Conservation (phyloP, 2,329 filamentous ascomycete species). For the Tolypocladium sp. region DNA sequence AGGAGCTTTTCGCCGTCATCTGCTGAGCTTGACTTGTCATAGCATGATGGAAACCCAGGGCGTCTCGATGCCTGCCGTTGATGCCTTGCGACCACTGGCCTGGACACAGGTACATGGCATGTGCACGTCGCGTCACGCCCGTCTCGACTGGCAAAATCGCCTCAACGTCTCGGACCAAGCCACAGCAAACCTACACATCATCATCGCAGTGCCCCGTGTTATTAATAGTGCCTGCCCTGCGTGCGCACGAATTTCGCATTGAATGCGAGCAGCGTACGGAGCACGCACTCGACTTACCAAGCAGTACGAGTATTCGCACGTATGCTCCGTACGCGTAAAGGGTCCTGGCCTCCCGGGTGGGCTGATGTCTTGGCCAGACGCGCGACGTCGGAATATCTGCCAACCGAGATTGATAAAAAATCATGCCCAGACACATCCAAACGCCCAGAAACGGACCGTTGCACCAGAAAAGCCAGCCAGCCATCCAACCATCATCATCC, state of each 20-base stretch:
- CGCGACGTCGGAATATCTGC: neutral
- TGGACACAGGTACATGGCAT: neutral
- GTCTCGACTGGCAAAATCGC: neutral
- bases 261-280: neutral
- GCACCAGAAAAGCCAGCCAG: neutral
- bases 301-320: neutral
- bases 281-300: too few species aligned
- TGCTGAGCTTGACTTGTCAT: neutral
- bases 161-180: too few species aligned
- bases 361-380: slow-evolving; percentile 4
- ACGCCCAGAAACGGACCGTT: neutral
- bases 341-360: neutral
- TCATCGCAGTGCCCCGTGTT: neutral
- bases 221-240: neutral
- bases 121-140: neutral
- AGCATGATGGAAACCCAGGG: neutral
- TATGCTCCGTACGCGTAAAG: neutral
- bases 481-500: neutral
- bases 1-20: neutral
- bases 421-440: neutral
- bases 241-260: neutral
- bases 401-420: slow-evolving; percentile 4
- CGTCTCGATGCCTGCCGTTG: neutral
- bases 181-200: too few species aligned
- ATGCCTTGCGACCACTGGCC: too few species aligned